Evolutionary conservation across 2,329 filamentous ascomycete genomes (phyloP), one percentile per base, ranked within the genome.

Genomic region (Nemania serpens): DNA sequence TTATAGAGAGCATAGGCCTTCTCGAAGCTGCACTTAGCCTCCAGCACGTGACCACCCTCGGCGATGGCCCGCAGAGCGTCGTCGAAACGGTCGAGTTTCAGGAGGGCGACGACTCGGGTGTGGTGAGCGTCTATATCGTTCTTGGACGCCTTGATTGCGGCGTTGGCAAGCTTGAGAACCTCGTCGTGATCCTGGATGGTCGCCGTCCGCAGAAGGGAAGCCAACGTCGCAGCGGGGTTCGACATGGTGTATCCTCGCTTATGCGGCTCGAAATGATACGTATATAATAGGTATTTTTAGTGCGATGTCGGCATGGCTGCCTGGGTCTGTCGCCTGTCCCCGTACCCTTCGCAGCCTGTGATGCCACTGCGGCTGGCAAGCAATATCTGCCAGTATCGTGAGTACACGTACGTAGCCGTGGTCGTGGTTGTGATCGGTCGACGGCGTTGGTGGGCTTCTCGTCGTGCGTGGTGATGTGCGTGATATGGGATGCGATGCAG

Each of bases 1-100:
- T 93, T 95, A 78, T 95, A 96, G 18, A 93, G 82, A n/a, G 90
- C 88, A 78, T 96, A 96, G 2, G 89, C 85, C 73, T 88, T 88
- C 75, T 93, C 91, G 45, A 93, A 80, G 15, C 77, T 71, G 66
- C 88, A 91, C 59, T 77, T 76, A 41, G 83, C 78, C 71, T 88
- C 84, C 59, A 93, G 77, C 65, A 78, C 79, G 59, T 84, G 79
- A 50, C 87, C 86, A 17, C 81, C 86, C 37, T 87, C 84, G 61
- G 87, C 84, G 61, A 94, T 83, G 57, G 86, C 83, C 61, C 86
- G 85, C 49, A 92, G 79, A 47, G 90, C 90, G 74, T 95, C 91
- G 59, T 90, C 85, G 75, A 89, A 95, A 60, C 91, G 89, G 75
- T 95, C 91, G 68, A 95, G 85, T 74, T 93, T 92, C 65, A 95